Percentiles rank a stretch among this genome's conserved stretches.
Conservation (phyloP, 176 grass and related monocot genomes). For the Musa beccarii region DNA sequence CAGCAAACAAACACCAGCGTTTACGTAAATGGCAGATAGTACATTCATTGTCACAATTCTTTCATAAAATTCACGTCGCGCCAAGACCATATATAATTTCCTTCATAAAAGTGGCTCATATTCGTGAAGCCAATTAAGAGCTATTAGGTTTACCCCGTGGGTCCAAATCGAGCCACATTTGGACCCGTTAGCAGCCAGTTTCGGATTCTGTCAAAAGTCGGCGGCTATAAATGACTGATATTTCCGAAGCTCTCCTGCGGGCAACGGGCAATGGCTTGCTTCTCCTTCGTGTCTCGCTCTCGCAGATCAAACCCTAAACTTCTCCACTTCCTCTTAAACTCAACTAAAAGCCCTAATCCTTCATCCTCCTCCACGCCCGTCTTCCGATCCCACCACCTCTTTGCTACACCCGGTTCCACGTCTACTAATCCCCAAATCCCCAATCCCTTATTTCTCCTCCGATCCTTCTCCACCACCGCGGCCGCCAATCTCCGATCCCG, state of each 20-base stretch:
- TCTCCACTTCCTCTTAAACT: not conserved
- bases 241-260: not conserved
- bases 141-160: too few relatives aligned
- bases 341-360: not conserved
- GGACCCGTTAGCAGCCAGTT: too few relatives aligned
- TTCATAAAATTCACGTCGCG: too few relatives aligned
- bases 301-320: conserved; percentile 4
- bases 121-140: too few relatives aligned
- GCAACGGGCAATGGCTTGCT: not conserved
- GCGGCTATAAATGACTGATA: too few relatives aligned
- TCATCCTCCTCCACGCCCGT: not conserved
- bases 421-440: conserved; percentile 11
- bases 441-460: not conserved
- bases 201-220: too few relatives aligned
- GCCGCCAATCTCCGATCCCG: conserved; percentile 26
- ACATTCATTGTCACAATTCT: too few relatives aligned
- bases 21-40: too few relatives aligned
- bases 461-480: conserved; percentile 14
- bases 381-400: not conserved
- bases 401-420: not conserved
- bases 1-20: too few relatives aligned
- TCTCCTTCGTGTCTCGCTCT: conserved; percentile 6
- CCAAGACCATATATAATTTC: too few relatives aligned
- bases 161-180: too few relatives aligned
- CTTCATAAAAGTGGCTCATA: too few relatives aligned